These are phyloP conservation scores for Cladophialophora immunda DNA, from an alignment of 2,329 filamentous ascomycete species.

Conservation along the genomic window DNA sequence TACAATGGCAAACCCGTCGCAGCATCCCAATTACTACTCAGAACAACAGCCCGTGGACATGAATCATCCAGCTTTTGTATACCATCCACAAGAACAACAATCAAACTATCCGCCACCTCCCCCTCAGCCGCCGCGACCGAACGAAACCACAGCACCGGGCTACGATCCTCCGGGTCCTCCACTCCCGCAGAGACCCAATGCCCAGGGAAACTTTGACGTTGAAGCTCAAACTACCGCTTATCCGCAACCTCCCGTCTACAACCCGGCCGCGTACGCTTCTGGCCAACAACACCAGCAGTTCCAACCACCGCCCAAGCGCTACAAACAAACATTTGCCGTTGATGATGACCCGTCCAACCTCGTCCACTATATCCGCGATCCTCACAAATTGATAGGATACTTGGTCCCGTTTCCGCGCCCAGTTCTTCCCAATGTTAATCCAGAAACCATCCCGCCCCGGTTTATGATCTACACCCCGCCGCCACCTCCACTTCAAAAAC, in stretches of 20 bases:
- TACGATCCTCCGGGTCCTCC: slow-evolving; percentile 23
- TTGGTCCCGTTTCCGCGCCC: slow-evolving; percentile 57
- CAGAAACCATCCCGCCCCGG: slow-evolving; percentile 48
- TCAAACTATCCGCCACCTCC: slow-evolving; percentile 10
- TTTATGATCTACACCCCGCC: slow-evolving; percentile 58
- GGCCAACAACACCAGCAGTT: slow-evolving; percentile 23
- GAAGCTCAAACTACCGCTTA: slow-evolving; percentile 9
- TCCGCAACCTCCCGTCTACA: slow-evolving; percentile 19
- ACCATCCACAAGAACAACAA: slow-evolving; percentile 13
- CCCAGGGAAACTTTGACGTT: slow-evolving; percentile 6
- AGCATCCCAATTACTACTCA: slow-evolving; percentile 13
- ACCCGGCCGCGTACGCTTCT: slow-evolving; percentile 16
- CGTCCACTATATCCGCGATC: slow-evolving; percentile 52
- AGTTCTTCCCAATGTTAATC: slow-evolving; percentile 44
- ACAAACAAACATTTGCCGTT: slow-evolving; percentile 29
- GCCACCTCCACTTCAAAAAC: slow-evolving; percentile 51
- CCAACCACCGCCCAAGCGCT: slow-evolving; percentile 36
- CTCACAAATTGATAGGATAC: slow-evolving; percentile 54
- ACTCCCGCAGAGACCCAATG: slow-evolving; percentile 23
- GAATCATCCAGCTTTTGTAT: slow-evolving; percentile 7
- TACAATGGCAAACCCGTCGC: slow-evolving; percentile 20
- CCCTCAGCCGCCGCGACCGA: slow-evolving; percentile 8
- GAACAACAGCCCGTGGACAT: slow-evolving; percentile 6
- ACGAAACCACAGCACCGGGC: slow-evolving; percentile 4
- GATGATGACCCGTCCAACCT: slow-evolving; percentile 44